Conservation (phyloP, 164 flowering plant species). For the Platanus orientalis region DNA sequence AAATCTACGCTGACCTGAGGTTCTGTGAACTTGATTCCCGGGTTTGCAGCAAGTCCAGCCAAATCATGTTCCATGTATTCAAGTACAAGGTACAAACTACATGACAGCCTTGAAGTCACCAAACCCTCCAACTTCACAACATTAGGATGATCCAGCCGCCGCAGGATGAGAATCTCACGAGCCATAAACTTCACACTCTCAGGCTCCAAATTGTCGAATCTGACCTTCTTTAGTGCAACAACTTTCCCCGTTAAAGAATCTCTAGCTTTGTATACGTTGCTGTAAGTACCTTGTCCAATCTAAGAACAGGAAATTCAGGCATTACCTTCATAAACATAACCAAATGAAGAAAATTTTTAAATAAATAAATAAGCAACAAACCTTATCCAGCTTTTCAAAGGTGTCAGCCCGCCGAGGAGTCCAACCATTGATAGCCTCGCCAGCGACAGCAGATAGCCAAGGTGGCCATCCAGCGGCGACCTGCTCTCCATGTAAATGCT, state of each 20-base stretch:
- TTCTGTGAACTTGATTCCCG: conserved; percentile 36
- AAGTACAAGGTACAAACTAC: conserved; percentile 48
- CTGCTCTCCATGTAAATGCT: conserved; percentile 45
- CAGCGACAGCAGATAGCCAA: conserved; percentile 54
- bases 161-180: conserved; percentile 66
- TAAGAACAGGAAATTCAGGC: conserved; percentile 6
- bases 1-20: too few relatives aligned
- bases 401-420: conserved; percentile 47
- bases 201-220: conserved; percentile 53
- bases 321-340: not conserved
- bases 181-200: conserved; percentile 83
- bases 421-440: conserved; percentile 56
- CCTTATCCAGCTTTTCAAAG: conserved; percentile 55
- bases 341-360: not conserved
- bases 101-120: conserved; percentile 60
- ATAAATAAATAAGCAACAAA: not conserved
- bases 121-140: conserved; percentile 34
- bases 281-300: conserved; percentile 84
- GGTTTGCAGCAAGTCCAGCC: conserved; percentile 91
- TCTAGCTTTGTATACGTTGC: conserved; percentile 78
- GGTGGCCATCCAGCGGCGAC: too few relatives aligned
- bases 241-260: conserved; percentile 39
- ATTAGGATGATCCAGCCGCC: conserved; percentile 38
- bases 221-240: conserved; percentile 53
- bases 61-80: conserved; percentile 93